Percentiles rank a stretch among this genome's conserved stretches.
Evolutionary conservation across 2,329 filamentous ascomycete species (phyloP).

Genomic region (Phoma herbarum): DNA sequence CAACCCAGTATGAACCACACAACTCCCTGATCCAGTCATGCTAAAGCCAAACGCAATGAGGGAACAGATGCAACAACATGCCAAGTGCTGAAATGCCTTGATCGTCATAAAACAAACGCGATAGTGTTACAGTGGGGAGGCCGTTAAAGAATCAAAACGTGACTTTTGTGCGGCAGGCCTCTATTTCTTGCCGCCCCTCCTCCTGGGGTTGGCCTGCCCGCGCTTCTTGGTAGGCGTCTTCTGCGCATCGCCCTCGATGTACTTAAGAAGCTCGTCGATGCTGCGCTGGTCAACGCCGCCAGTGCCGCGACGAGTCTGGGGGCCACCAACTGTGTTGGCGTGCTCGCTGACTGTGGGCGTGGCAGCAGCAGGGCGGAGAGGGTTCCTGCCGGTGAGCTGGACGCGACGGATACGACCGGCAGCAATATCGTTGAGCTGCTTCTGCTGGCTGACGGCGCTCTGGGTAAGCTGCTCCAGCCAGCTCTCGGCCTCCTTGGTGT

Average conservation of each 20-base stretch:
- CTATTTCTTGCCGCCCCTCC: conserved; percentile 32
- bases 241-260: conserved; percentile 77
- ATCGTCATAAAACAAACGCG: conserved; percentile 8
- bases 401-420: conserved; percentile 75
- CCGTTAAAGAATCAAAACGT: conserved; percentile 12
- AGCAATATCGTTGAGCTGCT: conserved; percentile 88
- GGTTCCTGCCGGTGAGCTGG: conserved; percentile 65
- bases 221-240: conserved; percentile 58
- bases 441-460: conserved; percentile 92
- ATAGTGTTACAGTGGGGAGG: conserved; percentile 21
- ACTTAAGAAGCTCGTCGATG: conserved; percentile 92
- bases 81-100: conserved; percentile 17
- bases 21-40: conserved; percentile 20
- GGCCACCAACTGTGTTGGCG: conserved; percentile 47
- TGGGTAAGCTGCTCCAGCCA: conserved; percentile 97
- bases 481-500: conserved; percentile 96
- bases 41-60: conserved; percentile 16
- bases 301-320: conserved; percentile 48
- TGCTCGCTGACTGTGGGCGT: conserved; percentile 64
- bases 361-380: conserved; percentile 68
- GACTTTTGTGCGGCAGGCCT: conserved; percentile 12
- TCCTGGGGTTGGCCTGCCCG: conserved; percentile 55
- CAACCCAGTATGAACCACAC: conserved; percentile 16
- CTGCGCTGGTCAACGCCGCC: conserved; percentile 75
- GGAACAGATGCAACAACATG: conserved; percentile 15